phyloP scores from a whole-genome alignment of 208 protist species.

The Trypanosoma lewisi region DNA sequence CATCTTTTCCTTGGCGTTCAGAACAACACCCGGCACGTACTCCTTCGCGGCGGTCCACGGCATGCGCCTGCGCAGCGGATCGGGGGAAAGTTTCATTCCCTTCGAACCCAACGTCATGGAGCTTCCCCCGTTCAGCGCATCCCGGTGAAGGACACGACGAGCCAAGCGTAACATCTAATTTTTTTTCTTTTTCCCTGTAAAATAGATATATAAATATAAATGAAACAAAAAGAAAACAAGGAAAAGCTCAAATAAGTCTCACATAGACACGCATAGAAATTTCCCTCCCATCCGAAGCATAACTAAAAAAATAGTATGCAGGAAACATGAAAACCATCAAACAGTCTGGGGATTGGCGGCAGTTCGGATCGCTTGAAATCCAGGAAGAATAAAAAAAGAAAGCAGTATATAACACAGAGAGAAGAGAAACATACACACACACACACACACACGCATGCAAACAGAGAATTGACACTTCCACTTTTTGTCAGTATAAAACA shows the following conservation, averaged over 20 bases:
- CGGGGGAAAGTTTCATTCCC: conserved; percentile 51
- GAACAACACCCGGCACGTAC: conserved; percentile 76
- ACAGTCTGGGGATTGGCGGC: too few relatives aligned
- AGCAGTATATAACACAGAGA: conserved; percentile 9
- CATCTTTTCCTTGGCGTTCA: conserved; percentile 78
- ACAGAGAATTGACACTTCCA: too few relatives aligned
- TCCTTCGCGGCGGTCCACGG: conserved; percentile 86
- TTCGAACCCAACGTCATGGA: conserved; percentile 88
- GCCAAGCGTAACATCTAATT: conserved; percentile 27
- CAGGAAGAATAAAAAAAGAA: background rate
- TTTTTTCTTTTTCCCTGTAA: background rate
- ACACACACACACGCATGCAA: too few relatives aligned
- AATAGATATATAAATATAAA: conserved; percentile 1
- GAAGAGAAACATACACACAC: too few relatives aligned
- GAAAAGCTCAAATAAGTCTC: background rate
- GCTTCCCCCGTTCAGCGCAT: conserved; percentile 80
- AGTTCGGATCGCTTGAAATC: background rate
- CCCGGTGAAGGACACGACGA: conserved; percentile 31
- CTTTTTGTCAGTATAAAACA: too few relatives aligned
- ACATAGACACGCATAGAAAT: conserved; percentile 1
- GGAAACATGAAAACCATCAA: too few relatives aligned
- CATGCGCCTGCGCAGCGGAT: conserved; percentile 81
- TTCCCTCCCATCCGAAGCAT: too few relatives aligned
- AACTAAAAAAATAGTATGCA: too few relatives aligned
- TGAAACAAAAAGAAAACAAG: background rate